Evolutionary conservation across 1,284 basidiomycete genomes (phyloP).

Genomic region (Thelephora terrestris): DNA sequence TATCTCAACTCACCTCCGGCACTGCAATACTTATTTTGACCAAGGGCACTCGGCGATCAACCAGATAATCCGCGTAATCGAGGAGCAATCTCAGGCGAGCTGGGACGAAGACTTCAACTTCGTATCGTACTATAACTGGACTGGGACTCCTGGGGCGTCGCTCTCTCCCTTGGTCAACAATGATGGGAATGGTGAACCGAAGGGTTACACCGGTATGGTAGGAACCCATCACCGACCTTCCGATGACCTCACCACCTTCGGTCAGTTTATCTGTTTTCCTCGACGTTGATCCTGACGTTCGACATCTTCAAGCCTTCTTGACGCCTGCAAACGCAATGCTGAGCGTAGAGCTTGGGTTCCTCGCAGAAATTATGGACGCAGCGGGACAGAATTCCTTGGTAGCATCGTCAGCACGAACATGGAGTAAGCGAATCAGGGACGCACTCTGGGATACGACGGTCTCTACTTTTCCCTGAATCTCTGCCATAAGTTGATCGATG

Average conservation of each 20-base stretch:
- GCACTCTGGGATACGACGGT: slow-evolving; percentile 61
- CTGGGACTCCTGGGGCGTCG: slow-evolving; percentile 47
- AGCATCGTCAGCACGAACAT: slow-evolving; percentile 43
- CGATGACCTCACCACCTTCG: slow-evolving; percentile 61
- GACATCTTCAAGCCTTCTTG: slow-evolving; percentile 42
- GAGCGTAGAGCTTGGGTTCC: slow-evolving; percentile 54
- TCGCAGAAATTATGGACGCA: slow-evolving; percentile 50
- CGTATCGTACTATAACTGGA: slow-evolving; percentile 73
- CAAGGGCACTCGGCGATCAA: slow-evolving; percentile 60
- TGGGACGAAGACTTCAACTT: slow-evolving; percentile 64
- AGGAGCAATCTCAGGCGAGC: slow-evolving; percentile 64
- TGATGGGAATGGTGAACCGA: slow-evolving; percentile 58
- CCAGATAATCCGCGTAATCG: slow-evolving; percentile 65
- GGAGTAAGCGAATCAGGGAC: slow-evolving; percentile 47
- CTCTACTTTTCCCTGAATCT: slow-evolving; percentile 10
- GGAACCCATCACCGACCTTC: slow-evolving; percentile 71
- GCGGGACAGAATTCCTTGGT: slow-evolving; percentile 33
- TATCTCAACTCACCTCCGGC: slow-evolving; percentile 2
- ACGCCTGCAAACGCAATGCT: slow-evolving; percentile 75
- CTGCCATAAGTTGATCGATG: neutral
- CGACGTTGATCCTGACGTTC: neutral
- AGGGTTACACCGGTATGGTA: slow-evolving; percentile 50
- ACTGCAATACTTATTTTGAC: slow-evolving; percentile 1
- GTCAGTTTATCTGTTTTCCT: slow-evolving; percentile 25
- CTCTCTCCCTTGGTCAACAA: slow-evolving; percentile 57